Evolutionary conservation across 345 rosid species (phyloP).

Genomic region (Sisymbrium altissimum): DNA sequence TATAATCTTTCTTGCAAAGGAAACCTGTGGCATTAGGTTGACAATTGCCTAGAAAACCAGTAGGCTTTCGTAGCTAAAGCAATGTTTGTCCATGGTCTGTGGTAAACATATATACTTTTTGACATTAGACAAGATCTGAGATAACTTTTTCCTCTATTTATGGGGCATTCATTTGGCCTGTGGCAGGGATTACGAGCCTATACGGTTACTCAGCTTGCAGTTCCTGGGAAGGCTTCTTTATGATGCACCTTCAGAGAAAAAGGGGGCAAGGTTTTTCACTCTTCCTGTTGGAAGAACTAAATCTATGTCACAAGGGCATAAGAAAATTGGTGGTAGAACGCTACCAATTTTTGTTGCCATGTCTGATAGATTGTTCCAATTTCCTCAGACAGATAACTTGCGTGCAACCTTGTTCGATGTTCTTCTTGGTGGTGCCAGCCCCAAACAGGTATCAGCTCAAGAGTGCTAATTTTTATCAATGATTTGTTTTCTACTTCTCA

Average conservation of each 20-base stretch:
- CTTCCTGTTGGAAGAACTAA: conserved; percentile 74
- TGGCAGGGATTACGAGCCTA: conserved; percentile 79
- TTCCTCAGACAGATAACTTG: conserved; percentile 78
- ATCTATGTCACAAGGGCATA: conserved; percentile 57
- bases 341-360: conserved; percentile 70
- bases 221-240: conserved; percentile 86
- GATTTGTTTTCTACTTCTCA: not conserved
- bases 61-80: conserved; percentile 9
- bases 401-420: conserved; percentile 90
- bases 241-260: conserved; percentile 85
- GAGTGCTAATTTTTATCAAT: not conserved
- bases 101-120: not conserved
- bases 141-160: conserved; percentile 1
- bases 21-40: conserved; percentile 1
- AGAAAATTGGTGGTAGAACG: conserved; percentile 53
- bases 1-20: conserved; percentile 2
- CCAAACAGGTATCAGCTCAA: conserved; percentile 70
- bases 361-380: conserved; percentile 71
- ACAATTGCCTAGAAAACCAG: conserved; percentile 3
- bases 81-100: conserved; percentile 9
- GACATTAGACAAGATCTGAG: conserved; percentile 6
- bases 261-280: conserved; percentile 73
- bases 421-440: conserved; percentile 99
- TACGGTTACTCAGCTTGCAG: conserved; percentile 92
- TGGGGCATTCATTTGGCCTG: conserved; percentile 1